phyloP scores from a whole-genome alignment of 1,284 basidiomycete genomes.

The Ceratobasidium theobromae region DNA sequence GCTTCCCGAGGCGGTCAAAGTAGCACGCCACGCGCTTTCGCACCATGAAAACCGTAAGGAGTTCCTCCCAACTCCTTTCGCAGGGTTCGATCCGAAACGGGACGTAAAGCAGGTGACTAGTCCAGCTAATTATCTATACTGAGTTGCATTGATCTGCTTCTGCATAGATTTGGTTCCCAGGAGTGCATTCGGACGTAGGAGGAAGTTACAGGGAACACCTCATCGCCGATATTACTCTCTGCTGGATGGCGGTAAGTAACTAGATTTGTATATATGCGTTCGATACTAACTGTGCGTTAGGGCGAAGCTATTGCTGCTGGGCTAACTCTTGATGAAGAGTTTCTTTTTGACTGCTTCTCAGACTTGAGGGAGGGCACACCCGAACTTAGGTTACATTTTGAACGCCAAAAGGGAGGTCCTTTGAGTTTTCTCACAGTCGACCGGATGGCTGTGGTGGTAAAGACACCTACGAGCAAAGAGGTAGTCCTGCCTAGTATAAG shows the following conservation, averaged over 20 bases:
- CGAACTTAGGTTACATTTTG: conserved; percentile 19
- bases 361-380: neutral
- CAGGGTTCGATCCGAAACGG: neutral
- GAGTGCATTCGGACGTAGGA: conserved; percentile 33
- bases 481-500: neutral
- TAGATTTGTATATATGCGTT: neutral
- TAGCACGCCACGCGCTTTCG: conserved; percentile 21
- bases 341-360: conserved; percentile 3
- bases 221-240: conserved; percentile 30
- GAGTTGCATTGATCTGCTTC: neutral
- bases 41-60: conserved; percentile 27
- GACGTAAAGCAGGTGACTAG: conserved; percentile 15
- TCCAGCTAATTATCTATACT: neutral
- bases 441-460: conserved; percentile 5
- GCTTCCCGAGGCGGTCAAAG: conserved; percentile 2
- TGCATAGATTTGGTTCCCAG: conserved; percentile 29
- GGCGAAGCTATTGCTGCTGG: conserved; percentile 10
- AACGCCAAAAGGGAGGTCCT: neutral
- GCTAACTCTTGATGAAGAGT: neutral
- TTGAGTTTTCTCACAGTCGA: conserved; percentile 6
- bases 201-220: conserved; percentile 32
- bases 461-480: neutral
- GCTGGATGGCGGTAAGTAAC: conserved; percentile 33
- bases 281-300: neutral
- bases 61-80: conserved; percentile 15